Base-by-base conservation (phyloP, 225 moss, liverwort and hornwort species). In the Takakia lepidozioides region DNA sequence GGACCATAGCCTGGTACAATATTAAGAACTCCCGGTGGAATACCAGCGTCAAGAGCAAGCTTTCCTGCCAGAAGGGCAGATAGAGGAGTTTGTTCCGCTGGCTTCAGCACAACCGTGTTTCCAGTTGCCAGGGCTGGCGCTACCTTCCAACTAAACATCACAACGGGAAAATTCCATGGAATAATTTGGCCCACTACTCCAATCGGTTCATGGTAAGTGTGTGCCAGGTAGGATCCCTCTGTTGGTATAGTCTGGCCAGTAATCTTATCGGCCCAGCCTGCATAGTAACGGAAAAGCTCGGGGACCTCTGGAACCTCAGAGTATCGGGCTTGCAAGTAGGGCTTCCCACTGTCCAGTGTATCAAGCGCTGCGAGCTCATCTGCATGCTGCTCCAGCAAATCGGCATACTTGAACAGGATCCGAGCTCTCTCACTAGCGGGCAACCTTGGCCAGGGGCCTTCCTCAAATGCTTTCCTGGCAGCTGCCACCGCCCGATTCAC, bases 201-300 rank as follows among this genome's bases (percentile, higher is more conserved):
- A 10, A 92, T 58, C 5, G 93, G 93, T 56, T 93, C 93, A 49
- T 86, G 93, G 17, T 85, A 67, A 1, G 93, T 88, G 38, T 86
- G 75, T n/a, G 78, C 66, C 26, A 80, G 68, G 48, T 66, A 24
- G 1, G 25, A 11, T 5, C 88, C 88, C 10, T 85, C 93, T 0
- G 75, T 6, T 6, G 88, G 82, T 21, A 88, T 68, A 16, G 93
- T 88, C 16, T 46, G 53, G 17, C 93, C 93, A 22, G 58, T 66
- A 25, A 93, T 83, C 67, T 92, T 93, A 52, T 93, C 93, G 1
- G 85, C 93, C 88, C 88, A 88, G 3, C 93, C 93, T 11, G 93
- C 93, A 21, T 18, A 88, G 46, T 93, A 93, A 6, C 88, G 61
- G 61, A 93, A 85, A 5, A 68, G 75, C 43, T 55, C 62, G 10